These are phyloP conservation scores for Solanum pimpinellifolium DNA, from an alignment of 257 asterid genomes.

Conservation along the genomic window DNA sequence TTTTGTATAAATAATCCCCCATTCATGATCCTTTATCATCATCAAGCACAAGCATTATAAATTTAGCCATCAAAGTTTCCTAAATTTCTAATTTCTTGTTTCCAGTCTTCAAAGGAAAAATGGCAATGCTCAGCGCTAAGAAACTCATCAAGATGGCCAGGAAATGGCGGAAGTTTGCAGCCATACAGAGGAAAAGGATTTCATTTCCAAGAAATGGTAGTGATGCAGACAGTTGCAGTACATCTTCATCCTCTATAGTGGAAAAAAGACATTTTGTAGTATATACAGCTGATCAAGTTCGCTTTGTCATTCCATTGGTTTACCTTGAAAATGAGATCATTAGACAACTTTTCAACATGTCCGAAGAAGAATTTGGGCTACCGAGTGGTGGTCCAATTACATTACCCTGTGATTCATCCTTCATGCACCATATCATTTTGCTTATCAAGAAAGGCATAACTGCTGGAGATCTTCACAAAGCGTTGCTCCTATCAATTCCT, in stretches of 20 bases:
- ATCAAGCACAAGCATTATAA: not conserved
- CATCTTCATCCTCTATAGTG: not conserved
- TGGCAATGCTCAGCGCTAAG: not conserved
- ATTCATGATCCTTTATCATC: not conserved
- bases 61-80: not conserved
- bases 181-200: not conserved
- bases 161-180: not conserved
- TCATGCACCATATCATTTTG: not conserved
- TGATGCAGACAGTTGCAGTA: not conserved
- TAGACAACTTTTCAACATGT: not conserved
- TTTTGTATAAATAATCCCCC: not conserved
- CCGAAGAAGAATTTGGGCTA: not conserved
- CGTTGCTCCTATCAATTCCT: not conserved
- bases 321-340: not conserved
- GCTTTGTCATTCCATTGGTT: not conserved
- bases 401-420: not conserved
- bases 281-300: constrained; percentile 8
- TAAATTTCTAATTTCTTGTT: not conserved
- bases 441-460: not conserved
- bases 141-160: not conserved
- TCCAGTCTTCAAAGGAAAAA: not conserved
- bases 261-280: constrained; percentile 26
- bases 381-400: not conserved
- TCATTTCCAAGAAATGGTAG: not conserved
- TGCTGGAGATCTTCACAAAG: not conserved